Conservation (phyloP, 2,329 filamentous ascomycete species). For the Fusarium neocosmosporiellum region DNA sequence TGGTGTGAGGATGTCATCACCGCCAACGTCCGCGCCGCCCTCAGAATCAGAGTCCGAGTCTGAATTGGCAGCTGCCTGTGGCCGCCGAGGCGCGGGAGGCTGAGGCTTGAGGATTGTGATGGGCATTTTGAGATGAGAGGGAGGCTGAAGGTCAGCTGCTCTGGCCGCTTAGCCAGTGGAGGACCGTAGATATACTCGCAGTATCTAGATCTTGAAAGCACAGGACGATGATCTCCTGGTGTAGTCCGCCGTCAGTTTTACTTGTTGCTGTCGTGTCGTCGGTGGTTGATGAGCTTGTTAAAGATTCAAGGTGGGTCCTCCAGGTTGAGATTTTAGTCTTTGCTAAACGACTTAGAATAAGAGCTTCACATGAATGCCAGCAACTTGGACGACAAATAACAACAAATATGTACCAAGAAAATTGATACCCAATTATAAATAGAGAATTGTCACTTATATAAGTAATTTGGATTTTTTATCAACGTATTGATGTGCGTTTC, state of each 20-base stretch:
- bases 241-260: background rate
- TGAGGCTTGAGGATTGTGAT: conserved; percentile 61
- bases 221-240: background rate
- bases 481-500: background rate
- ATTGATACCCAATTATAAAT: background rate
- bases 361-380: background rate
- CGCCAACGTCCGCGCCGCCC: conserved; percentile 58
- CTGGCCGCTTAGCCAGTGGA: background rate
- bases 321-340: conserved; percentile 44
- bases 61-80: conserved; percentile 42
- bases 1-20: conserved; percentile 79
- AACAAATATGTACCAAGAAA: background rate
- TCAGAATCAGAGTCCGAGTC: conserved; percentile 59
- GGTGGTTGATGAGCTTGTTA: conserved; percentile 35
- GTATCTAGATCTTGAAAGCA: background rate
- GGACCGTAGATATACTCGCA: background rate
- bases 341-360: background rate
- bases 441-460: background rate
- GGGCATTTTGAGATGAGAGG: conserved; percentile 52
- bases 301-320: conserved; percentile 46
- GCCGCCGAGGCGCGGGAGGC: conserved; percentile 44
- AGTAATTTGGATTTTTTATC: background rate
- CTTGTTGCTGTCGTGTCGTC: conserved; percentile 10
- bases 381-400: background rate
- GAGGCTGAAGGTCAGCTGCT: conserved; percentile 8